Conservation (phyloP, 306 rosid genomes). For the Malus sieversii region DNA sequence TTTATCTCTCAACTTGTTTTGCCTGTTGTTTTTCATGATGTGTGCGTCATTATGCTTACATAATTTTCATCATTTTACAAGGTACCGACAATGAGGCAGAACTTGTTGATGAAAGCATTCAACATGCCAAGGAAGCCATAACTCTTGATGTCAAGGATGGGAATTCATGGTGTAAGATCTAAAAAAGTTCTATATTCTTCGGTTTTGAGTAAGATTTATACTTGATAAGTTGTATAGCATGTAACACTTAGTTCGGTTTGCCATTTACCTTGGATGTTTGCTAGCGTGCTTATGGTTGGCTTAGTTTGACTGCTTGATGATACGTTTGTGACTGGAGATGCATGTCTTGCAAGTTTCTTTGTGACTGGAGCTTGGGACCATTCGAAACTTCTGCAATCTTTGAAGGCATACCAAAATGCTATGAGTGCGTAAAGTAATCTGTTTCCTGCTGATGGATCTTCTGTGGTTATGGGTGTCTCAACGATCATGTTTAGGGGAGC, state of each 20-base stretch:
- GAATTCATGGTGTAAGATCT: slow-evolving; percentile 83
- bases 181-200: neutral
- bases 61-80: slow-evolving; percentile 18
- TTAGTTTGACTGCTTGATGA: neutral
- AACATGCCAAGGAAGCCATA: slow-evolving; percentile 84
- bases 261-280: neutral
- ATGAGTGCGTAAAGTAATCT: slow-evolving; percentile 53
- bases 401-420: slow-evolving; percentile 94
- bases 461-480: neutral
- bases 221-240: neutral
- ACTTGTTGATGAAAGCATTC: slow-evolving; percentile 92
- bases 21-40: slow-evolving; percentile 7
- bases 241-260: neutral
- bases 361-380: slow-evolving; percentile 95
- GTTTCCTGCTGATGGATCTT: neutral
- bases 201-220: neutral
- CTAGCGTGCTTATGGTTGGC: neutral
- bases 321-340: slow-evolving; percentile 42
- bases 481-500: neutral
- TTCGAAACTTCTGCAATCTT: slow-evolving; percentile 70
- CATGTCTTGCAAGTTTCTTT: slow-evolving; percentile 83
- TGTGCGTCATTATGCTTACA: slow-evolving; percentile 1
- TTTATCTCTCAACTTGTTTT: neutral
- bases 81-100: slow-evolving; percentile 78
- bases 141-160: slow-evolving; percentile 93